Conservation (phyloP, 148 eudicot species). For the Chenopodium suecicum region DNA sequence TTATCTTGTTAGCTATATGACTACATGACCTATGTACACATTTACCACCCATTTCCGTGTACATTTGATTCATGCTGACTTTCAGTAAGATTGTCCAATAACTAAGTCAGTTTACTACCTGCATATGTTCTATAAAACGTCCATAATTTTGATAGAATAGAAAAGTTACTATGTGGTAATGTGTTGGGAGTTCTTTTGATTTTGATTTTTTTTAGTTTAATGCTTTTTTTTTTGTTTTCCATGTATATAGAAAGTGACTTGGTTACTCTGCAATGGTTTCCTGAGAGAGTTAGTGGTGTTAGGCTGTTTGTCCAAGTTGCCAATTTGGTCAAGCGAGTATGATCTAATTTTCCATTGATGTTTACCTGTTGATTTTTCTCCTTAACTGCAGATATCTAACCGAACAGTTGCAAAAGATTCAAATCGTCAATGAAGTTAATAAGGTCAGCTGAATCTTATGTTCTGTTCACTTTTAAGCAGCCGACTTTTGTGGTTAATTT, state of each 20-base stretch:
- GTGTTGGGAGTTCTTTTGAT: background rate
- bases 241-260: background rate
- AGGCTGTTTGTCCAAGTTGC: background rate
- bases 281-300: background rate
- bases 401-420: conserved; percentile 82
- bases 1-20: no score
- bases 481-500: background rate
- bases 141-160: background rate
- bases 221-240: background rate
- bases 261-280: background rate
- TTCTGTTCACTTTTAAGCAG: background rate
- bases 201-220: no score
- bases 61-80: background rate
- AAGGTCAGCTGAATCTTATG: conserved; percentile 51
- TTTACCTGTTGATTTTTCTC: background rate
- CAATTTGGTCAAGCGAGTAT: background rate
- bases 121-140: background rate
- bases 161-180: background rate
- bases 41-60: no score
- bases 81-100: background rate
- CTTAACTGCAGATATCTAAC: conserved; percentile 60
- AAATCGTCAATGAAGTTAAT: conserved; percentile 89
- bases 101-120: background rate
- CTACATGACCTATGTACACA: no score
- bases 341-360: background rate